Base-by-base conservation (phyloP, 2,329 filamentous ascomycete species). In the Cytospora schulzeri region DNA sequence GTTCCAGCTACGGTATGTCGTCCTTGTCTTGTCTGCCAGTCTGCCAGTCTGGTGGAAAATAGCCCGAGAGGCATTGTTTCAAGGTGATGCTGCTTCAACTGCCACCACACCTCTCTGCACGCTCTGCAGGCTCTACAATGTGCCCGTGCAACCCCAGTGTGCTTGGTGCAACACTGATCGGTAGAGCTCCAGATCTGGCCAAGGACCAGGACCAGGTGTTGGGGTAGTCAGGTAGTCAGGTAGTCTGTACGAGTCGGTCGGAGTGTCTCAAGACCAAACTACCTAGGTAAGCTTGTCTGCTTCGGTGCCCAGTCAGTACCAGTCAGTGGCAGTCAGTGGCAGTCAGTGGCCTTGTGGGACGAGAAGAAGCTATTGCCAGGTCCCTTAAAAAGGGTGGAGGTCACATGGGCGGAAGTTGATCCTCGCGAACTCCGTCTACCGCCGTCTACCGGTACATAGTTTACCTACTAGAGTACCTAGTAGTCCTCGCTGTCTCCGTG, bases 381-480 rank as follows among this genome's bases (percentile, higher is more conserved):
- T 81, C 52, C 77, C 76, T 80, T 80, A 78, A 70, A 29, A 64
- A 56, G 11, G 60, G 58, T 68, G 67, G 67, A 60, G 38, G 63
- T 68, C 35, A 60, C 50, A 62, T 64, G 91, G 22, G 22, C 45
- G n/a, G 17, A 48, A 22, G 41, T 22, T 48, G 41, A 48, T 48
- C 19, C 41, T 48, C 45, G 45, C 45, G 9, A 24, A 22, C 45
- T 48, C 45, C 45, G n/a, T 48, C n/a, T 48, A 24, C n/a, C 9
- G 29, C 29, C 9, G 29, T 31, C 4, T 31, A 9, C 29, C 4
- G 29, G 29, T 31, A 31, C 29, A 31, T 31, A 9, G 29, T n/a
- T n/a, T n/a, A 45, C 38, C 19, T 48, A 48, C 19, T 22, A 3
- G 2, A 9, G 41, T 12, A 24, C n/a, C 11, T 14, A 11, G 45